Evolutionary conservation across 495 filamentous ascomycete species (phyloP).

Genomic region (Neurospora hispaniola): DNA sequence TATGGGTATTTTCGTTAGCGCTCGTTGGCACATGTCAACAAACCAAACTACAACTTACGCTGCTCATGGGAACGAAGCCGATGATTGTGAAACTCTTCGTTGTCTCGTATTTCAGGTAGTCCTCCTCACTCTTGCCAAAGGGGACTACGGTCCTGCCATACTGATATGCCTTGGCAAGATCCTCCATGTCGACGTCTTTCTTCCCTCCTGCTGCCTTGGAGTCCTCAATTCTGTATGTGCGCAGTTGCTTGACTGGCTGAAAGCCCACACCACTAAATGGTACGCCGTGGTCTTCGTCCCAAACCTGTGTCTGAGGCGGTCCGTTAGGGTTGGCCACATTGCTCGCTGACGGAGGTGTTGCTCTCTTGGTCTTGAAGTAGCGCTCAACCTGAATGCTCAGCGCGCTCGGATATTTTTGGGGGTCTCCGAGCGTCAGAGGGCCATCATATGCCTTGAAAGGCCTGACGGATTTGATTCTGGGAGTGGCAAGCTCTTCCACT

Average conservation of each 20-base stretch:
- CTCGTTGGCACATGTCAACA: background rate
- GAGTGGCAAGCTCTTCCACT: slow-evolving; percentile 56
- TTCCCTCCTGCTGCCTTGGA: slow-evolving; percentile 66
- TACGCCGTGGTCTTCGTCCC: slow-evolving; percentile 35
- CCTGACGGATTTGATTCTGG: slow-evolving; percentile 60
- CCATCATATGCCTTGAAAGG: slow-evolving; percentile 74
- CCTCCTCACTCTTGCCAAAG: slow-evolving; percentile 73
- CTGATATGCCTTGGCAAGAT: slow-evolving; percentile 84
- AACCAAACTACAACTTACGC: slow-evolving; percentile 37
- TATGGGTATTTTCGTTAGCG: slow-evolving; percentile 21
- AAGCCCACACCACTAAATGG: slow-evolving; percentile 39
- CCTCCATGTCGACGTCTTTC: slow-evolving; percentile 69
- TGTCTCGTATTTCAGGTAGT: slow-evolving; percentile 73
- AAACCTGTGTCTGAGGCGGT: slow-evolving; percentile 36
- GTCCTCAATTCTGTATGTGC: slow-evolving; percentile 72
- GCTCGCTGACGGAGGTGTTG: slow-evolving; percentile 62
- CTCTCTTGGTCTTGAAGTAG: slow-evolving; percentile 72
- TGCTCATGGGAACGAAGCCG: slow-evolving; percentile 69
- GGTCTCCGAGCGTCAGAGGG: slow-evolving; percentile 68
- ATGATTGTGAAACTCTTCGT: slow-evolving; percentile 63
- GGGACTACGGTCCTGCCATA: slow-evolving; percentile 89
- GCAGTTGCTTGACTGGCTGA: slow-evolving; percentile 55
- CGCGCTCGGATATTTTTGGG: slow-evolving; percentile 60
- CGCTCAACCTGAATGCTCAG: slow-evolving; percentile 80
- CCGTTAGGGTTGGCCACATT: slow-evolving; percentile 50